Base-by-base conservation (phyloP, 257 asterid genomes). In the Cruciata laevipes region DNA sequence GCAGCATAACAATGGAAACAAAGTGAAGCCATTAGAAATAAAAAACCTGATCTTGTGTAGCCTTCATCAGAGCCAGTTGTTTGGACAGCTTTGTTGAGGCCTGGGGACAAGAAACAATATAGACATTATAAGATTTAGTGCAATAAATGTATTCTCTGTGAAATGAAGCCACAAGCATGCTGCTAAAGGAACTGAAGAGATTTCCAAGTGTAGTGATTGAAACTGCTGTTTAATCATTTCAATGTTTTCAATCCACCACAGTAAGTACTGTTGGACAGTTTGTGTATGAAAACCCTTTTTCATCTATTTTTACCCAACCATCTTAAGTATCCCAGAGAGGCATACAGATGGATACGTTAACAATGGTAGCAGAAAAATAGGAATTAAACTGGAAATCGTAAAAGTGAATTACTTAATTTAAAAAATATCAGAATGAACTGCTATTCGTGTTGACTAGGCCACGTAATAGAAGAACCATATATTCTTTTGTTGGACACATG, bases 21-120 rank as follows among this genome's bases (percentile, higher is more conserved):
- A 63, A 51, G 77, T 24, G 24, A 72, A 56, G 72, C 24, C 12
- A 66, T 57, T 30, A 65, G 55, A 30, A 58, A 69, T 16, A 14
- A 71, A 71, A 65, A 72, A 93, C 97, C 97, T 90, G 92, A 77
- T 93, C 96, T 80, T 86, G 97, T 64, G 84, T 63, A 56, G 86
- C 86, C 81, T 85, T 91, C 90, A 93, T 81, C 85, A 61, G 87
- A 73, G 71, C 70, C 24, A 84, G 78, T 79, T 84, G 92, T 78
- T 83, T 94, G 66, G 87, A 78, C 75, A 94, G 67, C 79, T 90
- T 90, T 86, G 83, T 84, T 82, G 83, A 77, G 74, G 91, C 93
- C 99, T 94, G 92, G 72, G 32, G 56, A 68, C 47, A 56, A 10
- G 73, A 72, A 72, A 47, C 61, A 57, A 62, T 60, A 53, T 5